Evolutionary conservation across 2,329 filamentous ascomycete species (phyloP), one percentile per base, ranked within the genome.

Genomic region (Westerdykella aurantiaca): DNA sequence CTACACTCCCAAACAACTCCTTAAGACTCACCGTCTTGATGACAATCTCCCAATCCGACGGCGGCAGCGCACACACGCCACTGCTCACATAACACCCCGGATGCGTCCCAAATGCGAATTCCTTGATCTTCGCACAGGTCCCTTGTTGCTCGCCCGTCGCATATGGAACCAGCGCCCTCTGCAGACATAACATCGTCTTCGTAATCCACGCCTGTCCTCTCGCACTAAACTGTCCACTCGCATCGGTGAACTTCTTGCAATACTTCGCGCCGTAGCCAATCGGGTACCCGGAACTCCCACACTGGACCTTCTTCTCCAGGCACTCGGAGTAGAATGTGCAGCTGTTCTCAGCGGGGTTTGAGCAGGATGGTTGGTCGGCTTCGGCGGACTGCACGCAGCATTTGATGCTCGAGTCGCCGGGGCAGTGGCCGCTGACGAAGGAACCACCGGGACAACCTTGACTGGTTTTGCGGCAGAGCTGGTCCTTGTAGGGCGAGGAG

Each of bases 181-280:
- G 59, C 18, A 63, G 47, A 39, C 60, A 63, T 23, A 58, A 51
- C 53, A 60, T 63, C 10, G 53, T 53, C 12, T 50, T 48, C 9
- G 48, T 52, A 22, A 58, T 48, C 60, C 60, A 63, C 5, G 38
- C 44, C 41, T 58, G 41, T 6, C 60, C 60, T 14, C 25, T 16
- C 13, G 31, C 29, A 13, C 48, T 52, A 31, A 62, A 48, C 13
- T 49, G 29, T n/a, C 37, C 22, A 4, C 38, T 40, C 6, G 42
- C 48, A 9, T 33, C 33, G 5, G 42, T 40, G 37, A 55, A 61
- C 37, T 56, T 54, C 23, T 51, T 37, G 48, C 59, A 62, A 48
- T 56, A 60, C 38, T 59, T 53, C 11, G 52, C 42, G 34, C 60
- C 59, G 29, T 59, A 60, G 17, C 42, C 46, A 22, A 48, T 37